Conservation (phyloP, 192 early-diverging fungal genomes). For the Ambispora gerdemannii region DNA sequence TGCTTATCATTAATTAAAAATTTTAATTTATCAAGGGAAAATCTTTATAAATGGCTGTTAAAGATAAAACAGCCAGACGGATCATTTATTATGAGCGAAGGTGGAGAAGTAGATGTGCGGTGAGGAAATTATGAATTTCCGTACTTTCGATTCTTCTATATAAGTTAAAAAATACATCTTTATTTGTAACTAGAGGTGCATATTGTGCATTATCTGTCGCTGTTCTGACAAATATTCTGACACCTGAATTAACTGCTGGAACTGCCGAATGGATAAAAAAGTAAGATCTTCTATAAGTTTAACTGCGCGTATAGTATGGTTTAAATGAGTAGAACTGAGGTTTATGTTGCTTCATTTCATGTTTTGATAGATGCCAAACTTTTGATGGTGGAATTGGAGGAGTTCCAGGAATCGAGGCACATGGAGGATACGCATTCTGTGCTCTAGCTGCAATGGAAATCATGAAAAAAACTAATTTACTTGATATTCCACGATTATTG, state of each 20-base stretch:
- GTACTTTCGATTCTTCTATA: background rate
- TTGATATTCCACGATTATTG: constrained; percentile 64
- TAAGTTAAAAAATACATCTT: background rate
- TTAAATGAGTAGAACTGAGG: background rate
- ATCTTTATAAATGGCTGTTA: constrained; percentile 73
- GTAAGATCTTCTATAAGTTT: too few relatives aligned
- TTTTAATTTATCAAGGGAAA: constrained; percentile 39
- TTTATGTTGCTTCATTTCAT: background rate
- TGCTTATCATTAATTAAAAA: background rate
- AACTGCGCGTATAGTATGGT: too few relatives aligned
- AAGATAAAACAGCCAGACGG: constrained; percentile 82
- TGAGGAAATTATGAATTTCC: constrained; percentile 27
- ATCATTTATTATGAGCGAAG: constrained; percentile 85
- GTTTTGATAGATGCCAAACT: constrained; percentile 68
- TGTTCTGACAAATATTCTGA: constrained; percentile 78
- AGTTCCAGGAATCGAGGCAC: constrained; percentile 82
- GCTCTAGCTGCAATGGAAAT: constrained; percentile 84
- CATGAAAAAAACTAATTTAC: constrained; percentile 57
- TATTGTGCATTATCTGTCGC: constrained; percentile 86
- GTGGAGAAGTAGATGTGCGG: constrained; percentile 91
- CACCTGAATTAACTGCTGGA: constrained; percentile 65
- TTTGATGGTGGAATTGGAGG: constrained; percentile 92
- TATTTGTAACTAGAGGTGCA: constrained; percentile 49
- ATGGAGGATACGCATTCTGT: constrained; percentile 95
- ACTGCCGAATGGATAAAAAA: constrained; percentile 66